Conservation (phyloP, 2,329 filamentous ascomycete species). For the Fusarium oligoseptatum region DNA sequence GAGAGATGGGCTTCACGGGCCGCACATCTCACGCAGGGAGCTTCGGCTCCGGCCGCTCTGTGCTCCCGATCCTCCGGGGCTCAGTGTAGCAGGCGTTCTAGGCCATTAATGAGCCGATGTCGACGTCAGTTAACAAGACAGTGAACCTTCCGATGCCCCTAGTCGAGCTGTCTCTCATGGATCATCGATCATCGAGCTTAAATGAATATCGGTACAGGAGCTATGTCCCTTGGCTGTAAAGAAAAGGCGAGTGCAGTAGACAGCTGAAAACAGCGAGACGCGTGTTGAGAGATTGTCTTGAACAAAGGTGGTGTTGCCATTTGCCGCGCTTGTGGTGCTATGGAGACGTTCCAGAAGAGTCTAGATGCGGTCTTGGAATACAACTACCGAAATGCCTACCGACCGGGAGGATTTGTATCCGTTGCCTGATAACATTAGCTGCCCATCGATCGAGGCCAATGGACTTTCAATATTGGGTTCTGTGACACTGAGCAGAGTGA, state of each 20-base stretch:
- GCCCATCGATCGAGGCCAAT: conserved; percentile 4
- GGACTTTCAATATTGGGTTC: conserved; percentile 16
- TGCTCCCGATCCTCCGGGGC: not conserved
- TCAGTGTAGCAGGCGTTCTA: not conserved
- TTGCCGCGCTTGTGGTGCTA: conserved; percentile 34
- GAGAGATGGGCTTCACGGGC: not conserved
- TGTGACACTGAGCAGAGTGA: not conserved
- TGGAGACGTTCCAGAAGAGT: conserved; percentile 39
- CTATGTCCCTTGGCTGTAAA: not conserved
- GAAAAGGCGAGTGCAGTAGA: not conserved
- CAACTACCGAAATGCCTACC: conserved; percentile 9
- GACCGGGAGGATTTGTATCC: conserved; percentile 26
- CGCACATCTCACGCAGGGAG: not conserved
- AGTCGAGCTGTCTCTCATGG: not conserved
- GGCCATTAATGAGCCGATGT: conserved; percentile 3
- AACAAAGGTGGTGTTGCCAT: conserved; percentile 34
- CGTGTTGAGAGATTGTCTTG: conserved; percentile 12
- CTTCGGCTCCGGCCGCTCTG: conserved; percentile 1
- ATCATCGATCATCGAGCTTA: not conserved
- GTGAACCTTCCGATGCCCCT: not conserved
- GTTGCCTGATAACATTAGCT: conserved; percentile 3
- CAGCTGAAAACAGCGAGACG: not conserved
- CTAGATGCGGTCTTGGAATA: conserved; percentile 27
- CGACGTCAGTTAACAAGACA: conserved; percentile 2
- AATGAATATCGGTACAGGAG: not conserved